These are phyloP conservation scores for Spencermartinsiella europaea DNA, from an alignment of 805 yeast genomes.

Conservation along the genomic window DNA sequence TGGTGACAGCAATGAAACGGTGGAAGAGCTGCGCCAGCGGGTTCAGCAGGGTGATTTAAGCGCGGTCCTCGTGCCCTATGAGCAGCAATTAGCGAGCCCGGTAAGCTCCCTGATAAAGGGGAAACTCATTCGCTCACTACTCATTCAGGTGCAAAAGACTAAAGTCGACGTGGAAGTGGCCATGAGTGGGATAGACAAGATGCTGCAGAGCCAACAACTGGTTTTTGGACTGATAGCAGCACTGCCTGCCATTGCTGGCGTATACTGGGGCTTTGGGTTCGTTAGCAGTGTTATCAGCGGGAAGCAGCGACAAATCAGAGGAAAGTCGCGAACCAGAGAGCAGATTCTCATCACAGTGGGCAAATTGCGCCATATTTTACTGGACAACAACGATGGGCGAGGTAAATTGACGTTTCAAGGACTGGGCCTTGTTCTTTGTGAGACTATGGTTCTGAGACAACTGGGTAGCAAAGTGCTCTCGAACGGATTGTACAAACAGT, in stretches of 20 bases:
- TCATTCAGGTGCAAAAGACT: constrained; percentile 92
- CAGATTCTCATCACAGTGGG: constrained; percentile 44
- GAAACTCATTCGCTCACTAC: constrained; percentile 63
- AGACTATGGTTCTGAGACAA: constrained; percentile 51
- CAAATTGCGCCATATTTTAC: constrained; percentile 52
- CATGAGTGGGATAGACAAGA: constrained; percentile 81
- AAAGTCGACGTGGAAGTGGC: constrained; percentile 94
- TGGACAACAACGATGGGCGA: constrained; percentile 20
- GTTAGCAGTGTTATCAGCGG: constrained; percentile 14
- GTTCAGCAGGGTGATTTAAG: constrained; percentile 75
- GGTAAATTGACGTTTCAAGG: constrained; percentile 27
- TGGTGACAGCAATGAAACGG: background rate
- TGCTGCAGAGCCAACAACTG: constrained; percentile 84
- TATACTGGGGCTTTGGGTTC: constrained; percentile 33
- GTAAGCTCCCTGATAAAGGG: constrained; percentile 61
- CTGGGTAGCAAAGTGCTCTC: constrained; percentile 50
- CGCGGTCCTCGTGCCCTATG: constrained; percentile 74
- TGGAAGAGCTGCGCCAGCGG: constrained; percentile 37
- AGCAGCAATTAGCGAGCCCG: constrained; percentile 66
- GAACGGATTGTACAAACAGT: constrained; percentile 43
- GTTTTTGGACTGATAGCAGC: constrained; percentile 92
- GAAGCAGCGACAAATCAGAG: constrained; percentile 14
- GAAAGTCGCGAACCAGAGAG: constrained; percentile 24
- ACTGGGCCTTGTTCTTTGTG: constrained; percentile 64
- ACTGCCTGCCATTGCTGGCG: constrained; percentile 57